Conservation (phyloP, 2,329 filamentous ascomycete species). For the Nemania sp. region DNA sequence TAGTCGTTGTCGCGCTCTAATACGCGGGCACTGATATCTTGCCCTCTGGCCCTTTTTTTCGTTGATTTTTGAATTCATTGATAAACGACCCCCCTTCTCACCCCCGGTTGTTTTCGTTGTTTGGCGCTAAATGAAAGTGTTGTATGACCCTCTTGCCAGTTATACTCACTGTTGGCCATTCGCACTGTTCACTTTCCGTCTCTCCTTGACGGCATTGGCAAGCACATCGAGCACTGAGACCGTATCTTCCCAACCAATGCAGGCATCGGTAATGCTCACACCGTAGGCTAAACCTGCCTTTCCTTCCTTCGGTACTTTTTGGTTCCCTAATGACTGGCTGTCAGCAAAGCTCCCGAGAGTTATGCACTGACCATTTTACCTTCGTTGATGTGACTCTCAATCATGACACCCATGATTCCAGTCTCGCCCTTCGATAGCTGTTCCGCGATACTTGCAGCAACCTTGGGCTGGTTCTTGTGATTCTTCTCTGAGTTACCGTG, state of each 20-base stretch:
- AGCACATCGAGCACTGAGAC: conserved; percentile 76
- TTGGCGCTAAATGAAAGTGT: neutral
- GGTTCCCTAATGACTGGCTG: conserved; percentile 62
- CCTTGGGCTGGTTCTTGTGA: conserved; percentile 96
- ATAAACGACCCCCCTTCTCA: no score
- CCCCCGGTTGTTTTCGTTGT: no score
- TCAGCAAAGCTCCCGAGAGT: conserved; percentile 34
- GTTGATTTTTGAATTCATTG: neutral
- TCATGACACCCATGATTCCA: conserved; percentile 96
- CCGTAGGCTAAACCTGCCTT: conserved; percentile 86
- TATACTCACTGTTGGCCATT: conserved; percentile 32
- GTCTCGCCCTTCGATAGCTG: conserved; percentile 86
- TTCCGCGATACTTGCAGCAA: conserved; percentile 77
- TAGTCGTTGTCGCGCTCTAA: neutral
- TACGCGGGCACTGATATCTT: neutral
- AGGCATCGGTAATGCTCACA: conserved; percentile 96
- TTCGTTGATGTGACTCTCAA: conserved; percentile 96
- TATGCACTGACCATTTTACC: conserved; percentile 55
- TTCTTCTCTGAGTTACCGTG: conserved; percentile 96
- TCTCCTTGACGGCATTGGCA: conserved; percentile 77
- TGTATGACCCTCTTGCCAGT: neutral
- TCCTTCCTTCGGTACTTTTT: conserved; percentile 89
- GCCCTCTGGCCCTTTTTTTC: neutral
- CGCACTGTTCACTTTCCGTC: conserved; percentile 55
- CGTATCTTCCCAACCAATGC: conserved; percentile 93